A percentile compares a stretch with the other conserved stretches of the same genome.
These are phyloP conservation scores for Fusarium neocosmosporiellum DNA, from an alignment of 2,329 filamentous ascomycete species.

Conservation along the genomic window DNA sequence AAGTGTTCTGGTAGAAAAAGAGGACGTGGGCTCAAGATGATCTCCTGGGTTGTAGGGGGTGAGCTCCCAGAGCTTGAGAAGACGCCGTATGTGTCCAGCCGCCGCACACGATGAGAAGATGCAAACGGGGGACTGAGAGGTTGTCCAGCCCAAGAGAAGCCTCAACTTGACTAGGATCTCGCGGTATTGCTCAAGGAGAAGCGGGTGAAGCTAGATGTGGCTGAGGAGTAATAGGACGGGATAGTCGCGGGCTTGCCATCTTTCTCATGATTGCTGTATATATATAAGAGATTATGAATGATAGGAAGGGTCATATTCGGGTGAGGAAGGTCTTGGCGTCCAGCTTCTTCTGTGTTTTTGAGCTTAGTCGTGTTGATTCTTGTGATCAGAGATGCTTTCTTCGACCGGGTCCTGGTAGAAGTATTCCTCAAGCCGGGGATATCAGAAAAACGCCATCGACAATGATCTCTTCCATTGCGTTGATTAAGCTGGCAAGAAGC, in stretches of 20 bases:
- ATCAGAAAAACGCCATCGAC: fast-evolving
- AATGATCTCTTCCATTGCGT: not conserved
- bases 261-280: not conserved
- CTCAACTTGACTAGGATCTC: too few species aligned
- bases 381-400: not conserved
- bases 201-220: too few species aligned
- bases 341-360: not conserved
- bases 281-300: not conserved
- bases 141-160: too few species aligned
- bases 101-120: too few species aligned
- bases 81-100: too few species aligned
- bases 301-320: not conserved
- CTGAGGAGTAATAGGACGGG: too few species aligned
- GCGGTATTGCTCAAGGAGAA: too few species aligned
- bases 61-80: not conserved
- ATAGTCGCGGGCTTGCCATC: too few species aligned
- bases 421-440: not conserved
- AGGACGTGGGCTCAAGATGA: not conserved
- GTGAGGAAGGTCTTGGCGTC: too few species aligned
- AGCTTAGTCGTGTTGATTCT: not conserved
- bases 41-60: not conserved
- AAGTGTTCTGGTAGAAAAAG: not conserved
- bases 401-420: not conserved
- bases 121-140: too few species aligned
- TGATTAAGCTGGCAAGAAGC: fast-evolving